Conservation (phyloP, 1,284 basidiomycete genomes). For the Quambalaria eucalypti region DNA sequence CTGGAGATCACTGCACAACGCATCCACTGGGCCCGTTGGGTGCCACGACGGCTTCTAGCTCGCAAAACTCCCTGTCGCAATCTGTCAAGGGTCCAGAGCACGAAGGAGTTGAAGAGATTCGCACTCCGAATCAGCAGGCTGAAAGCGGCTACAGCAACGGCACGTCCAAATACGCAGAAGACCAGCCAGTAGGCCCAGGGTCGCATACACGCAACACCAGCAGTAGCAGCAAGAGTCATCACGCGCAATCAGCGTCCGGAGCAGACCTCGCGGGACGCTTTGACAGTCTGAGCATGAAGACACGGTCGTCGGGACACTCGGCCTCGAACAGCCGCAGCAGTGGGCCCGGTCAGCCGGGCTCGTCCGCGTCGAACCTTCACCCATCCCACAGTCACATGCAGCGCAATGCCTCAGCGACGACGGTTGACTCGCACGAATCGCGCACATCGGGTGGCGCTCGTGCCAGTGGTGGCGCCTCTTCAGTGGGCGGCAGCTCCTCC, state of each 20-base stretch:
- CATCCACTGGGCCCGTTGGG: slow-evolving; percentile 9
- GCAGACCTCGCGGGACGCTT: background rate
- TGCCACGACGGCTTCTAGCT: slow-evolving; percentile 11
- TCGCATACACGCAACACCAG: background rate
- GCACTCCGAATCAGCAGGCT: background rate
- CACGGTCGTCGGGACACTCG: slow-evolving; percentile 1
- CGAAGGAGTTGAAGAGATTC: slow-evolving; percentile 3
- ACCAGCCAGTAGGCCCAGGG: slow-evolving; percentile 4
- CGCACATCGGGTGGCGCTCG: slow-evolving; percentile 20
- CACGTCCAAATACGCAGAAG: slow-evolving; percentile 11
- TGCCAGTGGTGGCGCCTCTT: slow-evolving; percentile 7
- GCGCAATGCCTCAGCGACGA: slow-evolving; percentile 2
- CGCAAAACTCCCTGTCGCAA: slow-evolving; percentile 8
- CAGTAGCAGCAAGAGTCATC: background rate
- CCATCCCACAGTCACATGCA: background rate
- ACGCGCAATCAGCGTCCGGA: background rate
- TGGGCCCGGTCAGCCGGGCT: background rate
- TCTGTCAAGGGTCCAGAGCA: slow-evolving; percentile 4
- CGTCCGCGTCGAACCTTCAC: slow-evolving; percentile 1
- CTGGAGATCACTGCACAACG: slow-evolving; percentile 60
- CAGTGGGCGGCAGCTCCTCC: slow-evolving; percentile 19
- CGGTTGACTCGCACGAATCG: slow-evolving; percentile 16
- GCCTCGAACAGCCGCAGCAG: background rate
- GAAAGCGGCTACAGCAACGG: background rate
- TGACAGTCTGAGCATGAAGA: background rate